phyloP scores from a whole-genome alignment of 208 protist species.

The Leptomonas pyrrhocoris region DNA sequence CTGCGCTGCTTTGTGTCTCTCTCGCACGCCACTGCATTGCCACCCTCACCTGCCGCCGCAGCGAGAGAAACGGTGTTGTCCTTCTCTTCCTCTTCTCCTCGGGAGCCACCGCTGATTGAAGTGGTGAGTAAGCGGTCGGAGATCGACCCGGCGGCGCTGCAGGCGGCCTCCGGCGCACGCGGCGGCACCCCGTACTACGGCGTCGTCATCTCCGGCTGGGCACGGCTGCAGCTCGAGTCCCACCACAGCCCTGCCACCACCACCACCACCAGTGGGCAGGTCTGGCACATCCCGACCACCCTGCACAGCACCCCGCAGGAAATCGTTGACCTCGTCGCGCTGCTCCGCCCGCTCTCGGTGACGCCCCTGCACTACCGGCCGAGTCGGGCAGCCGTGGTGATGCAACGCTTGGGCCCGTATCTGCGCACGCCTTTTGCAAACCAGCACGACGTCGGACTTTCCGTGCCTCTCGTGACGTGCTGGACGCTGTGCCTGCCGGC shows the following conservation, averaged over 20 bases:
- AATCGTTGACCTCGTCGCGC: slow-evolving; percentile 68
- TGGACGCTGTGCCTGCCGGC: slow-evolving; percentile 10
- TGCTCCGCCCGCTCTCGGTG: slow-evolving; percentile 62
- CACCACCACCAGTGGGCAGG: slow-evolving; percentile 7
- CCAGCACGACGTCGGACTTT: slow-evolving; percentile 1
- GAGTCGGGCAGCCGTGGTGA: slow-evolving; percentile 43
- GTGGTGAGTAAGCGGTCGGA: slow-evolving; percentile 49
- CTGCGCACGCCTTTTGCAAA: slow-evolving; percentile 44
- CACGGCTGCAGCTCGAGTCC: slow-evolving; percentile 37
- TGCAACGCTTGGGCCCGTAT: slow-evolving; percentile 65
- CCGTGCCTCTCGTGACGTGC: neutral
- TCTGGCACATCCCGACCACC: slow-evolving; percentile 74
- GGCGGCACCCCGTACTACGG: slow-evolving; percentile 59
- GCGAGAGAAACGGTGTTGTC: neutral
- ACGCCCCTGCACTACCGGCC: slow-evolving; percentile 68
- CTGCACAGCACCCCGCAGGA: slow-evolving; percentile 77
- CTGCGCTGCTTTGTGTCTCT: slow-evolving; percentile 40
- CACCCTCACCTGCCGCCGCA: neutral
- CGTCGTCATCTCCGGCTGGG: slow-evolving; percentile 80
- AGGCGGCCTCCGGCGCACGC: slow-evolving; percentile 26
- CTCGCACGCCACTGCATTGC: slow-evolving; percentile 21
- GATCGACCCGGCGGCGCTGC: slow-evolving; percentile 41
- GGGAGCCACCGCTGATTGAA: slow-evolving; percentile 50
- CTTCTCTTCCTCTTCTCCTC: neutral
- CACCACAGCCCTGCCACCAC: neutral